phyloP scores from a whole-genome alignment of 331 rosid species.

The Malus hybrid region DNA sequence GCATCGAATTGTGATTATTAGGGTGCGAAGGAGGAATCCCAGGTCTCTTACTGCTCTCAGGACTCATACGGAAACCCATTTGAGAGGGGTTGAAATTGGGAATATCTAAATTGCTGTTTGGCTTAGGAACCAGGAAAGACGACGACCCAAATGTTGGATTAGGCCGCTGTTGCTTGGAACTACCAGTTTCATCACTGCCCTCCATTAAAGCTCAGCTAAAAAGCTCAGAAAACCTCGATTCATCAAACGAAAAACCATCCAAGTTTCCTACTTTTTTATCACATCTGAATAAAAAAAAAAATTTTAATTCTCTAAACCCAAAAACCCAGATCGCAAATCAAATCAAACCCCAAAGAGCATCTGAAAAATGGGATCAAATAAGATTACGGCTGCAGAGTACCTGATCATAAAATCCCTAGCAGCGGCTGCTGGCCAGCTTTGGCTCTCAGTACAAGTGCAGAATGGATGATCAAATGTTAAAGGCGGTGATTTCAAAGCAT shows the following conservation, averaged over 20 bases:
- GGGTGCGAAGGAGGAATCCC: too few relatives aligned
- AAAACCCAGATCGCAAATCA: neutral
- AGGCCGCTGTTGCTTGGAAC: neutral
- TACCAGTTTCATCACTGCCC: conserved; percentile 34
- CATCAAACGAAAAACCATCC: neutral
- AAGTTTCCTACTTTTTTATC: neutral
- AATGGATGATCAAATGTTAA: neutral
- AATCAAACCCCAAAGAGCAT: neutral
- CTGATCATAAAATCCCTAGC: neutral
- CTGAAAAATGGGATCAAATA: neutral
- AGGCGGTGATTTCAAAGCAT: neutral
- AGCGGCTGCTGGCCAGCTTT: neutral
- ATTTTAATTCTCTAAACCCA: neutral
- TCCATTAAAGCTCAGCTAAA: conserved; percentile 36
- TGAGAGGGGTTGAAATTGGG: too few relatives aligned
- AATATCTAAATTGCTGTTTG: too few relatives aligned
- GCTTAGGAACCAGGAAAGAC: too few relatives aligned
- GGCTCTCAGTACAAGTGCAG: neutral
- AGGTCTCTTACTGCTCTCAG: too few relatives aligned
- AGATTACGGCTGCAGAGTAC: neutral
- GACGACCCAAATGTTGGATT: too few relatives aligned
- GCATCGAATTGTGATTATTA: too few relatives aligned
- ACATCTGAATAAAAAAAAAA: neutral
- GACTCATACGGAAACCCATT: too few relatives aligned
- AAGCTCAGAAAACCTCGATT: neutral